Percentiles rank a stretch among this genome's conserved stretches.
Conservation (phyloP, 116 monocot species). For the Zostera marina region DNA sequence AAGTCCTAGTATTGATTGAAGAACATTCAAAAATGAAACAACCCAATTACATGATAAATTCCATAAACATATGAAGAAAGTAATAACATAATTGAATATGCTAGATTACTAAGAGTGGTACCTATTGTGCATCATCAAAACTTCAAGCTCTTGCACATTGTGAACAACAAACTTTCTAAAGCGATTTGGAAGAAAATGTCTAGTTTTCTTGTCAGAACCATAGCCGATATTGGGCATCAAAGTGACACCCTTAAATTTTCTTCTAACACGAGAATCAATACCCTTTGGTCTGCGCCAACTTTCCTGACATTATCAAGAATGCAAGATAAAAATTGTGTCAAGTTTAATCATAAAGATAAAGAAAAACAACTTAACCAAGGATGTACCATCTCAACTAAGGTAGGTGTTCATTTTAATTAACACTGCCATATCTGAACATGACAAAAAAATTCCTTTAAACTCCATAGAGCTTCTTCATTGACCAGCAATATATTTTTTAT, state of each 20-base stretch:
- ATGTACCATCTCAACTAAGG: too few relatives aligned
- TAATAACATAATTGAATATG: background rate
- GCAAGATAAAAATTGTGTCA: too few relatives aligned
- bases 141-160: conserved; percentile 44
- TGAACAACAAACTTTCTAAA: conserved; percentile 64
- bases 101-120: background rate
- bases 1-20: conserved; percentile 22
- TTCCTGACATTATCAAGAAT: conserved; percentile 5
- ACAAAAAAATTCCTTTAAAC: too few relatives aligned
- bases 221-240: conserved; percentile 93
- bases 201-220: conserved; percentile 78
- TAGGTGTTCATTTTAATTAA: too few relatives aligned
- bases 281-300: conserved; percentile 40
- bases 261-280: conserved; percentile 61
- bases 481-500: too few relatives aligned
- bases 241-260: conserved; percentile 78
- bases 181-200: conserved; percentile 52
- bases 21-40: background rate
- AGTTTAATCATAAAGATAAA: too few relatives aligned
- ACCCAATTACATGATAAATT: background rate
- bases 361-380: too few relatives aligned
- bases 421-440: too few relatives aligned
- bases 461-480: too few relatives aligned
- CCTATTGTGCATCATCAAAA: conserved; percentile 78
- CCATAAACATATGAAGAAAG: background rate